phyloP scores from a whole-genome alignment of 176 grass and related monocot species.

The Poa annua region DNA sequence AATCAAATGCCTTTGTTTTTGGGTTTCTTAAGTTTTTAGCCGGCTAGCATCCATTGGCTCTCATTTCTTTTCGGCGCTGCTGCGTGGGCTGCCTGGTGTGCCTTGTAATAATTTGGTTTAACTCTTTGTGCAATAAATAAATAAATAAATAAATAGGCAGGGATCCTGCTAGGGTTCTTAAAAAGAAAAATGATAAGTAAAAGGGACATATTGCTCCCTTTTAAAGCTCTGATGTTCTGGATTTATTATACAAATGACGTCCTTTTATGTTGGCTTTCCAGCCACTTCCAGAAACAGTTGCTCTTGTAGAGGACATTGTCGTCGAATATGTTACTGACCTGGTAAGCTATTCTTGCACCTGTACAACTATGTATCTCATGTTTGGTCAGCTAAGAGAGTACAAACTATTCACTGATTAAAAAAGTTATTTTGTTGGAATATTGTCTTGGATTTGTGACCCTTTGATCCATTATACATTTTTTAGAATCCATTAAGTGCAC shows the following conservation, averaged over 20 bases:
- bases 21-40: background rate
- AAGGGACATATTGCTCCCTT: background rate
- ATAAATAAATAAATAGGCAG: too few species aligned
- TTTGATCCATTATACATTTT: background rate
- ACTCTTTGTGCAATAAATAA: background rate
- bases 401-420: background rate
- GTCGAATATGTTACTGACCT: constrained; percentile 95
- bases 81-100: background rate
- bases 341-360: constrained; percentile 50
- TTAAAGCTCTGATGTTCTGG: background rate
- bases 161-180: background rate
- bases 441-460: background rate
- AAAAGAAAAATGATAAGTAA: background rate
- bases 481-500: background rate
- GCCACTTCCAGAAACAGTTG: constrained; percentile 95
- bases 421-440: background rate
- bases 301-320: constrained; percentile 96
- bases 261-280: constrained; percentile 51
- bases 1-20: background rate
- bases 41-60: background rate
- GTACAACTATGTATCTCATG: background rate
- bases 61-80: background rate
- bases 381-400: background rate
- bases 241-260: background rate
- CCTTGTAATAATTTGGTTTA: background rate